Percentiles rank a stretch among this genome's conserved stretches.
Conservation (phyloP, 2,329 filamentous ascomycete species). For the Venturia oleaginea region DNA sequence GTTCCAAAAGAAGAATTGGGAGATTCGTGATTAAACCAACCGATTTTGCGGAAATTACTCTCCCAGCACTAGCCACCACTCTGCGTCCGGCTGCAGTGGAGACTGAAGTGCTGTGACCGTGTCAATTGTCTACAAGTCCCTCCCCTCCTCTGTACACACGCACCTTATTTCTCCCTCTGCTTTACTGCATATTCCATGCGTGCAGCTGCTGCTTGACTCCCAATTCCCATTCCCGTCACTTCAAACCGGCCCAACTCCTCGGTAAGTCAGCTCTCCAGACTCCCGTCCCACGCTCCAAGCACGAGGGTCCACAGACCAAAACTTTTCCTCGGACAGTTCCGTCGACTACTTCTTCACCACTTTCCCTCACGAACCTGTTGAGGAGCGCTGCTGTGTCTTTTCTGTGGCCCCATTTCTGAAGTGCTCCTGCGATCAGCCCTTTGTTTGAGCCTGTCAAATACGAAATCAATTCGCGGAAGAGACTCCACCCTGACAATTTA, state of each 20-base stretch:
- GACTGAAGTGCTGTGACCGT: neutral
- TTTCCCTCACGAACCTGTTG: neutral
- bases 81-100: constrained; percentile 4
- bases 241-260: neutral
- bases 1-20: constrained; percentile 1
- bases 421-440: neutral
- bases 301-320: constrained; percentile 1
- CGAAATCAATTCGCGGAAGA: neutral
- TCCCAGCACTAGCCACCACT: constrained; percentile 1
- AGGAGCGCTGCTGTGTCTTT: neutral
- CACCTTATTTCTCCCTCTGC: neutral
- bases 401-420: neutral
- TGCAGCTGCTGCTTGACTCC: neutral
- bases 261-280: constrained; percentile 6
- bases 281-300: neutral
- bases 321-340: constrained; percentile 8
- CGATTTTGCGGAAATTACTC: constrained; percentile 6
- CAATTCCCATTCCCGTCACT: neutral
- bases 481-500: constrained; percentile 1
- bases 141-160: neutral
- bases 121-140: neutral
- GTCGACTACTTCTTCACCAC: neutral
- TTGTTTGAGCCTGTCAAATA: neutral
- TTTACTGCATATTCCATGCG: neutral
- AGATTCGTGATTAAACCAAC: constrained; percentile 5